These are phyloP conservation scores for Claviceps sp. DNA, from an alignment of 2,329 filamentous ascomycete species.

Conservation along the genomic window DNA sequence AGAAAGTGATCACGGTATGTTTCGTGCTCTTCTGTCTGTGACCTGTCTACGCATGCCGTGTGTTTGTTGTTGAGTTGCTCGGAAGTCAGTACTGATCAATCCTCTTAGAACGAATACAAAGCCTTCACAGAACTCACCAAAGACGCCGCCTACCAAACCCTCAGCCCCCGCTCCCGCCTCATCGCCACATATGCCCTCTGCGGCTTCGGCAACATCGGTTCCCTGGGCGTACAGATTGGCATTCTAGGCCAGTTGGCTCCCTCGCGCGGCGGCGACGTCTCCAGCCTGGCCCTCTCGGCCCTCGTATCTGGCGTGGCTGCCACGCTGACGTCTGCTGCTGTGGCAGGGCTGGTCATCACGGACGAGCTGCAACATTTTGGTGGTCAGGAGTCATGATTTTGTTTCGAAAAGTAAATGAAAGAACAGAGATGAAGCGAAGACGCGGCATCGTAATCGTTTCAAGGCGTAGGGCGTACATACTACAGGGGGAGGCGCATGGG, in stretches of 20 bases:
- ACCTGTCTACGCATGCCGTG: background rate
- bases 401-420: background rate
- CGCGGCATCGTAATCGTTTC: too few relatives aligned
- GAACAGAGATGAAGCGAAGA: background rate
- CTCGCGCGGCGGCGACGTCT: slow-evolving; percentile 58
- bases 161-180: slow-evolving; percentile 59
- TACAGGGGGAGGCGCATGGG: background rate
- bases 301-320: slow-evolving; percentile 65
- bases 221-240: slow-evolving; percentile 80
- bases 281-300: slow-evolving; percentile 61
- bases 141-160: slow-evolving; percentile 44
- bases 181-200: slow-evolving; percentile 82
- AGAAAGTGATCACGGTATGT: slow-evolving; percentile 57
- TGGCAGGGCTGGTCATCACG: slow-evolving; percentile 63
- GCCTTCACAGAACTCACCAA: slow-evolving; percentile 47
- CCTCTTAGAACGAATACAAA: slow-evolving; percentile 56
- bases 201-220: slow-evolving; percentile 75
- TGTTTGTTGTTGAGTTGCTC: too few relatives aligned
- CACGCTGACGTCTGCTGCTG: slow-evolving; percentile 64
- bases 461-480: background rate
- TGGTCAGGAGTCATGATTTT: background rate
- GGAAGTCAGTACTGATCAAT: background rate
- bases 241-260: slow-evolving; percentile 73
- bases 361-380: slow-evolving; percentile 19
- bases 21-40: slow-evolving; percentile 3